Percentiles rank a stretch among this genome's conserved stretches.
Conservation (phyloP, 2,329 filamentous ascomycete species). For the Xylariaceae sp. region DNA sequence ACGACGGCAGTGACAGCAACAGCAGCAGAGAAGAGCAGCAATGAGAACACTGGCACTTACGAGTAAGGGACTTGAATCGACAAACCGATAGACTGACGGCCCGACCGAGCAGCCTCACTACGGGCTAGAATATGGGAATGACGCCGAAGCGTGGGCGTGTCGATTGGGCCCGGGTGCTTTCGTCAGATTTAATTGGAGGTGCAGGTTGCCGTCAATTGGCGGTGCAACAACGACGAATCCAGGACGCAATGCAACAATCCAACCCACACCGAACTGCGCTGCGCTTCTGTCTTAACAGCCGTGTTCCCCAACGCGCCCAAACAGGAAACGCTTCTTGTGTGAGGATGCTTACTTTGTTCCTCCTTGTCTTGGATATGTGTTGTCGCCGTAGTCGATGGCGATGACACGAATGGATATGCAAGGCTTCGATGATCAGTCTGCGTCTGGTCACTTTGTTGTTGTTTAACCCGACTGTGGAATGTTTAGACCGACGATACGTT, state of each 20-base stretch:
- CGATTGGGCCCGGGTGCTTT: constrained; percentile 18
- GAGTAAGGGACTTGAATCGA: constrained; percentile 9
- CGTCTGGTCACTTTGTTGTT: neutral
- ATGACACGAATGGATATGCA: neutral
- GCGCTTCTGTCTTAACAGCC: constrained; percentile 5
- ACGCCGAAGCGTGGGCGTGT: constrained; percentile 3
- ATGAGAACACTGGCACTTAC: constrained; percentile 23
- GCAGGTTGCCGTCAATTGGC: constrained; percentile 16
- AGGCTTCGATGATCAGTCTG: no score
- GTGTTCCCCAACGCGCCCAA: constrained; percentile 4
- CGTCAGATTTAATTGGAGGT: constrained; percentile 16
- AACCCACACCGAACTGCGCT: constrained; percentile 6
- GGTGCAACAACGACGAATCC: constrained; percentile 7
- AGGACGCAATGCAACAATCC: constrained; percentile 14
- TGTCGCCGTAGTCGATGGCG: neutral
- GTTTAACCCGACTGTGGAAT: neutral
- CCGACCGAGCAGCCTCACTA: constrained; percentile 10
- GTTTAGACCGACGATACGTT: neutral
- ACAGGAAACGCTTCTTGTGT: constrained; percentile 1
- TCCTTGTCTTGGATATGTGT: constrained; percentile 12
- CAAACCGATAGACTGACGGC: neutral
- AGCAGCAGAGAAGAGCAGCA: neutral
- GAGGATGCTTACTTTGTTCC: constrained; percentile 1
- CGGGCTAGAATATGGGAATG: constrained; percentile 13
- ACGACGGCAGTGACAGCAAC: neutral